Conservation (phyloP, 1,284 basidiomycete species). For the Salmacisia buchloeana region DNA sequence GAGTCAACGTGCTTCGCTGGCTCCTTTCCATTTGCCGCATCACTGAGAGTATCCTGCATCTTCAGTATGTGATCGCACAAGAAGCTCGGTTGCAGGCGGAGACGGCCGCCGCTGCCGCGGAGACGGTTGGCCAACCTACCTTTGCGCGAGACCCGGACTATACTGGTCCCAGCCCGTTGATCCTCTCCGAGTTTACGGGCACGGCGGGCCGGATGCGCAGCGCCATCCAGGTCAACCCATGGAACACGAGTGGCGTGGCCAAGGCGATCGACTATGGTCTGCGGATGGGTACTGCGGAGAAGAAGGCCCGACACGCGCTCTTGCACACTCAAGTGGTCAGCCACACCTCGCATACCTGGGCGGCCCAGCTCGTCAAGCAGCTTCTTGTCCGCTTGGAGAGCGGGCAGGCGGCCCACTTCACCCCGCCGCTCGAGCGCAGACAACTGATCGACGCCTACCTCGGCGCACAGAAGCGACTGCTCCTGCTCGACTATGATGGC, state of each 20-base stretch:
- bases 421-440: conserved; percentile 71
- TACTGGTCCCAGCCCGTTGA: conserved; percentile 62
- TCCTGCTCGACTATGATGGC: conserved; percentile 96
- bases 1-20: background rate
- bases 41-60: conserved; percentile 39
- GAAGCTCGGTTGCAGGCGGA: conserved; percentile 2
- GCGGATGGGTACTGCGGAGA: conserved; percentile 72
- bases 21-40: conserved; percentile 65
- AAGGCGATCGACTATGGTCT: conserved; percentile 88
- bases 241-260: conserved; percentile 79
- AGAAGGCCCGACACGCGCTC: conserved; percentile 66
- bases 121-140: background rate
- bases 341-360: conserved; percentile 95
- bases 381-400: conserved; percentile 74
- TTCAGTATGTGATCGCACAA: conserved; percentile 7
- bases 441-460: conserved; percentile 65
- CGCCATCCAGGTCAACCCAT: conserved; percentile 67
- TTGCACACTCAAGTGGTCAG: conserved; percentile 75
- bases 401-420: conserved; percentile 76
- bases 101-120: background rate
- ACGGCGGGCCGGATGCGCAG: conserved; percentile 80
- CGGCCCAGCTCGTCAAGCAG: conserved; percentile 79
- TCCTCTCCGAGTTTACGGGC: conserved; percentile 96
- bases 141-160: conserved; percentile 16
- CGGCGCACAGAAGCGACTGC: conserved; percentile 71